These are phyloP conservation scores for Fusarium beomiforme DNA, from an alignment of 2,329 filamentous ascomycete genomes.

Conservation along the genomic window DNA sequence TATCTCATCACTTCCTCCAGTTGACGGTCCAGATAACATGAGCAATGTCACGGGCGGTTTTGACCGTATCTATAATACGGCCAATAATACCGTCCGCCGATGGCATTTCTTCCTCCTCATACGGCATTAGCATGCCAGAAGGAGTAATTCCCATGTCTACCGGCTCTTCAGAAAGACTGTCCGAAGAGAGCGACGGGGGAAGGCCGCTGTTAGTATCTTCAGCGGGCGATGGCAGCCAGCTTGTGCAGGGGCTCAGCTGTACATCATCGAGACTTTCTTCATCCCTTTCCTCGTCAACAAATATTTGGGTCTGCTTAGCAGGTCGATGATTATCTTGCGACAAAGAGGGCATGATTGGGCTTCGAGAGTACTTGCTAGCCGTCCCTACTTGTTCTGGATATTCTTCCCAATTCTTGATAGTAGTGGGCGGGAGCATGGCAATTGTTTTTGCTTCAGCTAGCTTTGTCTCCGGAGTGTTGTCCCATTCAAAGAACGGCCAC, in stretches of 20 bases:
- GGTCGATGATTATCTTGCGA: conserved; percentile 85
- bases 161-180: conserved; percentile 58
- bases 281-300: conserved; percentile 68
- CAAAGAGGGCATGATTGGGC: conserved; percentile 71
- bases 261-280: conserved; percentile 61
- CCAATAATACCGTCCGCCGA: conserved; percentile 75
- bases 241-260: conserved; percentile 38
- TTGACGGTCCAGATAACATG: conserved; percentile 78
- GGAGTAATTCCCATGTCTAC: conserved; percentile 77
- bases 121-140: conserved; percentile 92
- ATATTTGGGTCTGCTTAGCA: conserved; percentile 71
- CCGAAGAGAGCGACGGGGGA: conserved; percentile 57
- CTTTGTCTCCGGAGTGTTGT: conserved; percentile 47
- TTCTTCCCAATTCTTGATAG: conserved; percentile 83
- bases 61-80: conserved; percentile 82
- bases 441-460: conserved; percentile 83
- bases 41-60: conserved; percentile 75
- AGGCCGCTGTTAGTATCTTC: conserved; percentile 45
- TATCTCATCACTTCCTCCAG: conserved; percentile 64
- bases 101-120: conserved; percentile 74
- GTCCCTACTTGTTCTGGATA: conserved; percentile 72
- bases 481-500: conserved; percentile 57
- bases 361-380: conserved; percentile 67
- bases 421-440: conserved; percentile 86
- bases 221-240: conserved; percentile 45